Percentiles rank a stretch among this genome's conserved stretches.
phyloP scores from a whole-genome alignment of 2,329 filamentous ascomycete species.

The Paramyrothecium sp. region DNA sequence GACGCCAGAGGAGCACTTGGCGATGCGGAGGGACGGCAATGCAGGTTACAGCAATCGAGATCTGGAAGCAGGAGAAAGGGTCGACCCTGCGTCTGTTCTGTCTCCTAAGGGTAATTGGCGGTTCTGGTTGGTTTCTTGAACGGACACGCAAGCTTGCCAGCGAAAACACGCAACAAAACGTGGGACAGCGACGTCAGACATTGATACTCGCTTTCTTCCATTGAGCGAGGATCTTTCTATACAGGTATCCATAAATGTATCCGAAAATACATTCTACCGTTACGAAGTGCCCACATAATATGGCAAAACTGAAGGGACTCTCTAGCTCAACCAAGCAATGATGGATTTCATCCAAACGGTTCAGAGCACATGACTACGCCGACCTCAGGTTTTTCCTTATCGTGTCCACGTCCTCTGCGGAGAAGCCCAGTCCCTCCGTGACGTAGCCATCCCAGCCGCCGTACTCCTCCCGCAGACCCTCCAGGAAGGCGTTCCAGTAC shows the following conservation, averaged over 20 bases:
- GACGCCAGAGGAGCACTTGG: not conserved
- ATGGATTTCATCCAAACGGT: not conserved
- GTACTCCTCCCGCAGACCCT: conserved; percentile 39
- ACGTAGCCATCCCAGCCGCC: conserved; percentile 51
- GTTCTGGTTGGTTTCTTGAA: too few relatives aligned
- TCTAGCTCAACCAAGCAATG: too few relatives aligned
- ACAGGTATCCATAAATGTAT: too few relatives aligned
- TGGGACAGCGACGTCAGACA: not conserved
- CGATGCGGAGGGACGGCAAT: not conserved
- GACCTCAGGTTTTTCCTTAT: conserved; percentile 45
- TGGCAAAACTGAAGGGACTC: too few relatives aligned
- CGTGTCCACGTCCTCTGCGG: conserved; percentile 39
- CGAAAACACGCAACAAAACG: not conserved
- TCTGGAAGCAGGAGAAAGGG: not conserved
- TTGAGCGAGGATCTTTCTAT: too few relatives aligned
- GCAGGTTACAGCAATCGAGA: not conserved
- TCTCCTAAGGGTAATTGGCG: too few relatives aligned
- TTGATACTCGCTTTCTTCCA: too few relatives aligned
- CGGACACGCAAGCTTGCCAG: not conserved
- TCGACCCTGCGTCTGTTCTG: not conserved
- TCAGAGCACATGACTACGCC: not conserved
- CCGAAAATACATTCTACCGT: too few relatives aligned
- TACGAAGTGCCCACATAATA: too few relatives aligned
- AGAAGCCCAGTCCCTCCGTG: conserved; percentile 42
- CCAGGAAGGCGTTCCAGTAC: conserved; percentile 45